A percentile compares a stretch with the other conserved stretches of the same genome.
Conservation (phyloP, 1,284 basidiomycete species). For the Gymnopus androsaceus region DNA sequence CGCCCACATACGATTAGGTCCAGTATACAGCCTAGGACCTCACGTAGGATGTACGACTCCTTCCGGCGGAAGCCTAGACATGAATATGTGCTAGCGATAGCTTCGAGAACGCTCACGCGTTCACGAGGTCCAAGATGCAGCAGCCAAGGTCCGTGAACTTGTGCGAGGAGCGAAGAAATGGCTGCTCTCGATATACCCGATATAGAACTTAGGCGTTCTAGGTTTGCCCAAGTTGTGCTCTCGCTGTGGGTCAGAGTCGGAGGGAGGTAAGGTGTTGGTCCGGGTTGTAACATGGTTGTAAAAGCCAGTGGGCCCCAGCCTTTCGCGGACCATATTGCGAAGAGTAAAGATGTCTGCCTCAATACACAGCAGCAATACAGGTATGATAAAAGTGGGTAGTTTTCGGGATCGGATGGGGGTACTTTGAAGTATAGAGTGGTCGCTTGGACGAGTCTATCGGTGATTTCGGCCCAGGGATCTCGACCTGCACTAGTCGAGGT, state of each 20-base stretch:
- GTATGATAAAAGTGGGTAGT: constrained; percentile 61
- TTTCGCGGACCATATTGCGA: constrained; percentile 81
- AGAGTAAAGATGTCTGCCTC: constrained; percentile 68
- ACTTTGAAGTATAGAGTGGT: constrained; percentile 62
- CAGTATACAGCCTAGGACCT: constrained; percentile 78
- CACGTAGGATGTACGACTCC: constrained; percentile 83
- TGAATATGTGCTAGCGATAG: constrained; percentile 73
- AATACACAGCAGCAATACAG: constrained; percentile 68
- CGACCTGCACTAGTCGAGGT: constrained; percentile 47
- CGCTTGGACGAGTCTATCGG: constrained; percentile 70
- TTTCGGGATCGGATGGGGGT: constrained; percentile 55
- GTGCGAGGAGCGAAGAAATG: constrained; percentile 64
- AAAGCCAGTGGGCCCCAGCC: constrained; percentile 86
- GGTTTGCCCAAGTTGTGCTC: constrained; percentile 45
- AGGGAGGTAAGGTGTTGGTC: constrained; percentile 54
- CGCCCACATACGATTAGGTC: constrained; percentile 80
- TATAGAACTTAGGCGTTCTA: constrained; percentile 63
- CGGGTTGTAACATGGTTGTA: constrained; percentile 70
- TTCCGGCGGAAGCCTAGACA: constrained; percentile 82
- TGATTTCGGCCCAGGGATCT: constrained; percentile 70
- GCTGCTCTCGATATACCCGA: constrained; percentile 71
- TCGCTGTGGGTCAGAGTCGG: constrained; percentile 48
- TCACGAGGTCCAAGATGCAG: constrained; percentile 77
- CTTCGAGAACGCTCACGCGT: constrained; percentile 69
- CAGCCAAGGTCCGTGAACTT: constrained; percentile 85